Percentiles rank a stretch among this genome's conserved stretches.
Evolutionary conservation across 2,329 filamentous ascomycete species (phyloP).

Genomic region (Xylaria digitata): DNA sequence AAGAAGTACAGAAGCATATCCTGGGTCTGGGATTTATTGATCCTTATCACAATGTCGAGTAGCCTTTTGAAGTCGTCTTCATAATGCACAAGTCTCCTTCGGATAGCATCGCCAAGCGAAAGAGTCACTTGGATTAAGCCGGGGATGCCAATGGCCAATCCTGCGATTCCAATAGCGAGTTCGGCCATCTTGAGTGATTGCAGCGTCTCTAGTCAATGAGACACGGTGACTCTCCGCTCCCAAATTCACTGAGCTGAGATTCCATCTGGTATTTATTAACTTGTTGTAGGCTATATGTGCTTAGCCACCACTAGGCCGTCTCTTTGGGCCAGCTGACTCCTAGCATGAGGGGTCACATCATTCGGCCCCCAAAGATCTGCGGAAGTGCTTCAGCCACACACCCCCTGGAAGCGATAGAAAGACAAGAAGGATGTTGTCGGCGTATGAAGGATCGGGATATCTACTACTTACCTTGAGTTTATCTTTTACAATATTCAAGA

Average conservation of each 20-base stretch:
- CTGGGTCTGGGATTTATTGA: conserved; percentile 1
- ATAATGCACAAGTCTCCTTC: not conserved
- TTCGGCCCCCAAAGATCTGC: conserved; percentile 1
- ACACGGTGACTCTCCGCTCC: not conserved
- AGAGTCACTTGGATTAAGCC: not conserved
- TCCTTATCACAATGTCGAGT: conserved; percentile 5
- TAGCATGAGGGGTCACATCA: not conserved
- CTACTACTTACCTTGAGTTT: not conserved
- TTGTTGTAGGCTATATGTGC: not conserved
- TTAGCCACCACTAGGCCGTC: not conserved
- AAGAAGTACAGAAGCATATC: not conserved
- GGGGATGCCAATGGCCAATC: not conserved
- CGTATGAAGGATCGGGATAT: not conserved
- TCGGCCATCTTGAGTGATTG: not conserved
- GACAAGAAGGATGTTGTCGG: not conserved
- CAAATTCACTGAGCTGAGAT: not conserved
- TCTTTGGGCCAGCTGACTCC: not conserved
- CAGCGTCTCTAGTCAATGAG: not conserved
- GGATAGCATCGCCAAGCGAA: not conserved
- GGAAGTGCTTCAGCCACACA: not conserved
- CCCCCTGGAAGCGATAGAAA: not conserved
- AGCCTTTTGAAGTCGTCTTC: conserved; percentile 4
- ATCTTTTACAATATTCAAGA: not conserved
- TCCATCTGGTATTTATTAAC: not conserved
- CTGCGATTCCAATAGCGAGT: not conserved